A percentile compares a stretch with the other conserved stretches of the same genome.
These are phyloP conservation scores for Juncus effusus DNA, from an alignment of 176 grass and related monocot species.

Conservation along the genomic window DNA sequence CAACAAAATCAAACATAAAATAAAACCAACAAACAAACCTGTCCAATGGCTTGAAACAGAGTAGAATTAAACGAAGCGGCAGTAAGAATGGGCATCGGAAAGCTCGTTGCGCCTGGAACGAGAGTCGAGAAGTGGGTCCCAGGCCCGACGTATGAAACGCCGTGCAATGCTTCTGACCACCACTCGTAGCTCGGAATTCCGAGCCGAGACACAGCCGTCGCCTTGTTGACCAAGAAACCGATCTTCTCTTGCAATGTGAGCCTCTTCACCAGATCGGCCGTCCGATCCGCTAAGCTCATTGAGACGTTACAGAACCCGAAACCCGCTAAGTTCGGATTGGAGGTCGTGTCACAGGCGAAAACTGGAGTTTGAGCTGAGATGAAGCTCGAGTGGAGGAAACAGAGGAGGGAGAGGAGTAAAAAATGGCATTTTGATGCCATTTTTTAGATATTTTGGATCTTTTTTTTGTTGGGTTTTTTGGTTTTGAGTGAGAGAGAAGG, in stretches of 20 bases:
- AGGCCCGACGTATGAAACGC: slow-evolving; percentile 77
- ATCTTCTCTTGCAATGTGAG: slow-evolving; percentile 83
- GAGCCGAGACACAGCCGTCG: slow-evolving; percentile 56
- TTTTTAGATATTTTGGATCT: not conserved
- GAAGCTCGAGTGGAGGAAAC: not conserved
- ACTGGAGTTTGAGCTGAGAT: slow-evolving; percentile 44
- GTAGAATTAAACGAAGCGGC: slow-evolving; percentile 83
- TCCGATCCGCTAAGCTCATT: slow-evolving; percentile 31
- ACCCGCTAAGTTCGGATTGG: slow-evolving; percentile 32
- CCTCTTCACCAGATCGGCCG: slow-evolving; percentile 47
- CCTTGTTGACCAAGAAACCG: slow-evolving; percentile 74
- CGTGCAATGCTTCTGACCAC: slow-evolving; percentile 98
- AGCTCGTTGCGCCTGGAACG: slow-evolving; percentile 84
- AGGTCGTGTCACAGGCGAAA: slow-evolving; percentile 74
- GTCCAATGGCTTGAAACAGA: slow-evolving; percentile 73
- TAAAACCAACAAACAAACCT: slow-evolving; percentile 31
- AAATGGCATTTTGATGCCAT: slow-evolving; percentile 32
- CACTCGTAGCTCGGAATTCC: slow-evolving; percentile 91
- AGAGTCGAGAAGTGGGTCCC: slow-evolving; percentile 67
- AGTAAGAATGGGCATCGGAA: slow-evolving; percentile 83
- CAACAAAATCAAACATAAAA: no score
- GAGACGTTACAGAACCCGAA: slow-evolving; percentile 74
- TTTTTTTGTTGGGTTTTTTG: slow-evolving; percentile 7
- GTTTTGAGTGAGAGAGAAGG: not conserved
- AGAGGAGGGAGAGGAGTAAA: slow-evolving; percentile 18